These are phyloP conservation scores for Podaxis sp. DNA, from an alignment of 768 basidiomycete genomes.

Conservation along the genomic window DNA sequence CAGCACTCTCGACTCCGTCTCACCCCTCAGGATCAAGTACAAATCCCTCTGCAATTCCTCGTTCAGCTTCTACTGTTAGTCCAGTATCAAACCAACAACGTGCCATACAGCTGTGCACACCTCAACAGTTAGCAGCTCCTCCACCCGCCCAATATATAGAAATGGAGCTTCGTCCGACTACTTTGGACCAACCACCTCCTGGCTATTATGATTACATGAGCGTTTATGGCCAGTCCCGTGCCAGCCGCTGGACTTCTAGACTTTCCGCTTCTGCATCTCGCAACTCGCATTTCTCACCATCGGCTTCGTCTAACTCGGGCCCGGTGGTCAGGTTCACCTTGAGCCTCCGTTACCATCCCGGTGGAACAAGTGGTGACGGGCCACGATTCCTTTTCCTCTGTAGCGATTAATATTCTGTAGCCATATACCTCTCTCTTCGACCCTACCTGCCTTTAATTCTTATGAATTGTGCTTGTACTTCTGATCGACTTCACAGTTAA, in stretches of 20 bases:
- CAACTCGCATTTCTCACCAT: not conserved
- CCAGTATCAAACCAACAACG: not conserved
- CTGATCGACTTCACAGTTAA: too few relatives aligned
- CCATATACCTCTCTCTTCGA: not conserved
- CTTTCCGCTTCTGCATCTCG: not conserved
- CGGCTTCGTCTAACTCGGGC: not conserved
- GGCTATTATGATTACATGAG: not conserved
- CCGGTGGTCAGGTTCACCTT: not conserved
- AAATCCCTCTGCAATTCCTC: not conserved
- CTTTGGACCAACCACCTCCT: constrained; percentile 1
- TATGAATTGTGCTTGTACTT: not conserved
- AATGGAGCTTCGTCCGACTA: not conserved
- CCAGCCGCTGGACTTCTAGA: not conserved
- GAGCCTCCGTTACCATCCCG: not conserved
- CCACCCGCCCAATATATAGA: not conserved
- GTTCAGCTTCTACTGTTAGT: not conserved
- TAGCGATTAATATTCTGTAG: not conserved
- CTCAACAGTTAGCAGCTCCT: not conserved
- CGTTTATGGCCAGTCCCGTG: not conserved
- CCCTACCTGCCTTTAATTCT: not conserved
- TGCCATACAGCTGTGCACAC: not conserved
- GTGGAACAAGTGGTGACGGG: not conserved
- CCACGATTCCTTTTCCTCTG: not conserved
- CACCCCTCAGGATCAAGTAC: not conserved
- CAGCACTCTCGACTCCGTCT: not conserved